Evolutionary conservation across 2,329 filamentous ascomycete genomes (phyloP), one percentile per base, ranked within the genome.

Genomic region (Alternaria brassicicola): DNA sequence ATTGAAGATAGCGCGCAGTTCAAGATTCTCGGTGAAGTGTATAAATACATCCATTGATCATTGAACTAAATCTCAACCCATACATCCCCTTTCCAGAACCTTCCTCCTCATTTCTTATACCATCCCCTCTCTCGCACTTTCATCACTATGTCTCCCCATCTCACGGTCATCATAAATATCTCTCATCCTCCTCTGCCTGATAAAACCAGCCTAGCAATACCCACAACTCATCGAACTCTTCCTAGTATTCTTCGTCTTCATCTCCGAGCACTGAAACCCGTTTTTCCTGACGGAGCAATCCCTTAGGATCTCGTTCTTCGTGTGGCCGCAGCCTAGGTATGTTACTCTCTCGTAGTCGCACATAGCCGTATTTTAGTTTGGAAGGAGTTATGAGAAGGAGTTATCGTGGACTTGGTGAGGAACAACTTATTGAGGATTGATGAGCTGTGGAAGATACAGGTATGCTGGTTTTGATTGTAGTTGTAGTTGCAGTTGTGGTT

Each of bases 391-490:
- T 42, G 39, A 42, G n/a, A n/a, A n/a, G n/a, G n/a, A n/a, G n/a
- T n/a, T n/a, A n/a, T n/a, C n/a, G n/a, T n/a, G n/a, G n/a, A n/a
- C n/a, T n/a, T 9, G 3, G n/a, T 4, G 17, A 9, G 3, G 2
- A 45, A 3, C 6, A 3, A 1, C 3, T 13, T 1, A 15, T n/a
- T n/a, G 12, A 4, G 0, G 1, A 1, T 19, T 15, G 42, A n/a
- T 30, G 0, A 17, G 26, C 9, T 45, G 12, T 15, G 17, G 26
- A 31, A 12, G 12, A 17, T 15, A 19, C n/a, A 12, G 5, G 1
- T 9, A 10, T 19, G 9, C 7, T 19, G n/a, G 2, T 21, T 21
- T 30, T 17, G n/a, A 31, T 21, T 2, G 42, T 15, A 6, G 17
- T 47, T n/a, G 28, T 21, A 21, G 17, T 33, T 21, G 28, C n/a